Conservation (phyloP, 2,329 filamentous ascomycete species). For the Apiospora kogelbergensis region DNA sequence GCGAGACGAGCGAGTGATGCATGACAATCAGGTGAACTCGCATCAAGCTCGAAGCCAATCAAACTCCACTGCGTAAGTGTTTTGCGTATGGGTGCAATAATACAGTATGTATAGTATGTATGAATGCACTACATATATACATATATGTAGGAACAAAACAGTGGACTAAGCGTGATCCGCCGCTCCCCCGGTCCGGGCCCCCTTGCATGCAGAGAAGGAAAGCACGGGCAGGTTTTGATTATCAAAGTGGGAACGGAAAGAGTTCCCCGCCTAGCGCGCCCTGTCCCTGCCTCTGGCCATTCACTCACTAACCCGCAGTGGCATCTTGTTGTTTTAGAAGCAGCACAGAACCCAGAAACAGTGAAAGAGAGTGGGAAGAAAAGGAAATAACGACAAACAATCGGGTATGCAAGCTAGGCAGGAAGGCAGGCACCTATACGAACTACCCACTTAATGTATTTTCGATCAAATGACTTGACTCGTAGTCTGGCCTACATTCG, state of each 20-base stretch:
- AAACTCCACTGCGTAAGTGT: neutral
- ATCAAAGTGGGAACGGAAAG: neutral
- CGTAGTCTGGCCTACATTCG: neutral
- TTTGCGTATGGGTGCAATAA: neutral
- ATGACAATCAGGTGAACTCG: constrained; percentile 5
- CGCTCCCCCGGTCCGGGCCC: neutral
- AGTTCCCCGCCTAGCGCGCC: neutral
- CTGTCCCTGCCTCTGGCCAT: neutral
- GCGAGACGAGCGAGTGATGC: neutral
- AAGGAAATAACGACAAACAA: neutral
- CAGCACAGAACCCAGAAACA: neutral
- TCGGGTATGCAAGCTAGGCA: too few relatives aligned
- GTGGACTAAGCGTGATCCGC: neutral
- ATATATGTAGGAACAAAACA: neutral
- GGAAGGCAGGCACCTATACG: neutral
- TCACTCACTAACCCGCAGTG: neutral
- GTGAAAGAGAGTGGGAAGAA: neutral
- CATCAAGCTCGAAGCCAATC: constrained; percentile 9
- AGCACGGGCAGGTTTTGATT: neutral
- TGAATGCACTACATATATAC: too few relatives aligned
- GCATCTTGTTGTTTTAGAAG: neutral
- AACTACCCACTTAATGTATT: neutral
- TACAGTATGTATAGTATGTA: too few relatives aligned
- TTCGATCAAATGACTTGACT: neutral
- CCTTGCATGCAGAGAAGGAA: neutral